A percentile compares a stretch with the other conserved stretches of the same genome.
Evolutionary conservation across 139 green algal genomes (phyloP).

Genomic region (Tetradesmus lagerheimii): DNA sequence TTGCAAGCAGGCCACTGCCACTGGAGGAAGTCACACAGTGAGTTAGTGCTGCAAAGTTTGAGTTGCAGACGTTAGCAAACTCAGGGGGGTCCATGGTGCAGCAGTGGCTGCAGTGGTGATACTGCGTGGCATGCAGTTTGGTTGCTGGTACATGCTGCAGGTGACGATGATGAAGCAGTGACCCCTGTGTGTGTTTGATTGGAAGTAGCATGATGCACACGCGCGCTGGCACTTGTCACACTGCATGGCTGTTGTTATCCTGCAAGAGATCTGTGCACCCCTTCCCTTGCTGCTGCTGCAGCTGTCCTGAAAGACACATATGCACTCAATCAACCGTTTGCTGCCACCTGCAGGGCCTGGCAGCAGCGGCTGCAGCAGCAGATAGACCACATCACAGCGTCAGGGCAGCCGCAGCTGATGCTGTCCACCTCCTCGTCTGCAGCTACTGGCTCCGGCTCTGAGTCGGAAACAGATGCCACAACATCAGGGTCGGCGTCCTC

Average conservation of each 20-base stretch:
- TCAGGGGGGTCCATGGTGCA: too few species aligned
- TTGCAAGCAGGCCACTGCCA: conserved; percentile 33
- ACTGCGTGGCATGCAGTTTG: background rate
- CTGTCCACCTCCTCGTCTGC: conserved; percentile 22
- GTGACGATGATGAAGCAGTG: too few species aligned
- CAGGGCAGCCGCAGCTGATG: conserved; percentile 6
- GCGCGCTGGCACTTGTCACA: too few species aligned
- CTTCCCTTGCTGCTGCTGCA: too few species aligned
- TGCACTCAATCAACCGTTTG: background rate
- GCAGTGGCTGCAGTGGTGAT: background rate
- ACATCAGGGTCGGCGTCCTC: background rate
- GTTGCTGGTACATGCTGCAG: background rate
- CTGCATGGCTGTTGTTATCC: too few species aligned
- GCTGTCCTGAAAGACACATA: too few species aligned
- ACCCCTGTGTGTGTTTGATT: too few species aligned
- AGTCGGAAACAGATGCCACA: background rate
- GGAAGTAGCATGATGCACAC: too few species aligned
- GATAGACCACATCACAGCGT: conserved; percentile 10
- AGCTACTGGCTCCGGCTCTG: background rate
- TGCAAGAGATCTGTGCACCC: too few species aligned
- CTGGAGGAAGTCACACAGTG: conserved; percentile 39
- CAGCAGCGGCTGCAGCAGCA: conserved; percentile 18
- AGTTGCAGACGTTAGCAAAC: too few species aligned
- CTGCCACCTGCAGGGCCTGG: conserved; percentile 4
- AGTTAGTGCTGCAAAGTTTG: background rate